These are phyloP conservation scores for Poronia punctata DNA, from an alignment of 495 filamentous ascomycete species.

Conservation along the genomic window DNA sequence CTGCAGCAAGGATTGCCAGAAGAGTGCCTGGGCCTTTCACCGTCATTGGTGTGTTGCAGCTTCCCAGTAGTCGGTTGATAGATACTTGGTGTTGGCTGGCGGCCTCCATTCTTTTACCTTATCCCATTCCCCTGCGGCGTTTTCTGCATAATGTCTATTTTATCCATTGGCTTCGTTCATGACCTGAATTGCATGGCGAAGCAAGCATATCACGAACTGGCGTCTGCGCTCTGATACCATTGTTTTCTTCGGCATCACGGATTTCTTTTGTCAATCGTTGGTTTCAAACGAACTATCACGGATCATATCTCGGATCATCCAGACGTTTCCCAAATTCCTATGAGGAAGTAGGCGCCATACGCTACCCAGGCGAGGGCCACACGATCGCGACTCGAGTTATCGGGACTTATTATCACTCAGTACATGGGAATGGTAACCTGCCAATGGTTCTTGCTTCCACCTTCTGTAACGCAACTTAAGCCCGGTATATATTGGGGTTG, in stretches of 20 bases:
- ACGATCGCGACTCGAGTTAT: background rate
- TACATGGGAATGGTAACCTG: background rate
- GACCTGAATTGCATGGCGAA: slow-evolving; percentile 32
- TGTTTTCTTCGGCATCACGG: slow-evolving; percentile 29
- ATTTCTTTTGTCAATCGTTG: slow-evolving; percentile 18
- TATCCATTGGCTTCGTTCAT: slow-evolving; percentile 26
- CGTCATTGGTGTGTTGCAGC: slow-evolving; percentile 94
- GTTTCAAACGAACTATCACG: slow-evolving; percentile 1
- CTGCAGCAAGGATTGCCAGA: slow-evolving; percentile 99
- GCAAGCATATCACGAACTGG: slow-evolving; percentile 33
- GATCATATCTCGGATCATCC: background rate
- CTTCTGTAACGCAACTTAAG: background rate
- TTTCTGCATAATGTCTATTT: slow-evolving; percentile 32
- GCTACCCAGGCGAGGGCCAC: no score
- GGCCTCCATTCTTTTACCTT: slow-evolving; percentile 21
- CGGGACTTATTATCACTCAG: slow-evolving; percentile 2
- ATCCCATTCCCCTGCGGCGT: slow-evolving; percentile 23
- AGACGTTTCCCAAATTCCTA: no score
- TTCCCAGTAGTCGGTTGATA: slow-evolving; percentile 41
- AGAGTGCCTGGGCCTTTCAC: slow-evolving; percentile 96
- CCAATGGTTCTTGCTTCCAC: background rate
- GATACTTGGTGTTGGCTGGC: slow-evolving; percentile 17
- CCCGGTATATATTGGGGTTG: slow-evolving; percentile 3
- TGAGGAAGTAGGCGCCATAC: no score
- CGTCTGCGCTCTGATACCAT: slow-evolving; percentile 30